Evolutionary conservation across 331 rosid genomes (phyloP).

Genomic region (Quercus lobata): DNA sequence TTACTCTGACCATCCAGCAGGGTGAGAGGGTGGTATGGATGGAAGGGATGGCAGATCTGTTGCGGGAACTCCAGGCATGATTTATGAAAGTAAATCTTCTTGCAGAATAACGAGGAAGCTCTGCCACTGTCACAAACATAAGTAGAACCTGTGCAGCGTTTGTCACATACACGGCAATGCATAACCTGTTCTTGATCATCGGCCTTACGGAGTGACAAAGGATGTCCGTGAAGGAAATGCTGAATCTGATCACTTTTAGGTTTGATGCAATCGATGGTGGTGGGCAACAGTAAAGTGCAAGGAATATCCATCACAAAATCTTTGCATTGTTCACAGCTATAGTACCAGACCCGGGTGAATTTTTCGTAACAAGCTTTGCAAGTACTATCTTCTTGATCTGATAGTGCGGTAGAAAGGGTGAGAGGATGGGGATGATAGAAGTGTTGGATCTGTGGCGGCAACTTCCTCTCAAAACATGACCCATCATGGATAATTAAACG

Average conservation of each 20-base stretch:
- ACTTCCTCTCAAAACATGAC: not conserved
- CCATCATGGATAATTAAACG: not conserved
- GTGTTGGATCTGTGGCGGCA: not conserved
- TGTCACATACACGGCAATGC: not conserved
- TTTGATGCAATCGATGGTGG: not conserved
- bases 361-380: slow-evolving; percentile 6
- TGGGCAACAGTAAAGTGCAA: not conserved
- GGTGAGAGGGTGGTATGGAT: not conserved
- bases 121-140: not conserved
- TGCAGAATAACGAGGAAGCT: not conserved
- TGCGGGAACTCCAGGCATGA: not conserved
- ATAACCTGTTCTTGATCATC: not conserved
- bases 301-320: not conserved
- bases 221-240: slow-evolving; percentile 9
- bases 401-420: not conserved
- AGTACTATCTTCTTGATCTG: too few relatives aligned
- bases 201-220: not conserved
- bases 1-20: not conserved
- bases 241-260: not conserved
- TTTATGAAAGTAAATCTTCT: not conserved
- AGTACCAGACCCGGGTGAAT: not conserved
- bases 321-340: not conserved
- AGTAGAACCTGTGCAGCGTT: not conserved
- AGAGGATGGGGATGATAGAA: not conserved
- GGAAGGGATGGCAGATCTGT: not conserved